Evolutionary conservation across 2,329 filamentous ascomycete genomes (phyloP), one percentile per base, ranked within the genome.

Genomic region (Metarhizium humberi): DNA sequence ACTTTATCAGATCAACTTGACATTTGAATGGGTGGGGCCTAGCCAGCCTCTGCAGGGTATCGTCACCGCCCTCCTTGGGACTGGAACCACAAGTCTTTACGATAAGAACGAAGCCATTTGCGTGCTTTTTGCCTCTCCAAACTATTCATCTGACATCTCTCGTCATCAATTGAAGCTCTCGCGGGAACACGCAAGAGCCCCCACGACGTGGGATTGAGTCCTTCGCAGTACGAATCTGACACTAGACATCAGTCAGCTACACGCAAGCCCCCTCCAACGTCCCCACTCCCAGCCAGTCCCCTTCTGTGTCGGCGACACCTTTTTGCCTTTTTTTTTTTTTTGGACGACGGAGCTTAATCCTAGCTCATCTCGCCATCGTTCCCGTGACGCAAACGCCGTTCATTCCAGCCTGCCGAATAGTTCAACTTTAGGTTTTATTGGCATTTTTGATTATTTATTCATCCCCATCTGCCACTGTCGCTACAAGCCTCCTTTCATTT

Each of bases 281-380:
- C 38, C 5, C 51, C n/a, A 13, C n/a, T 25, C 36, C n/a, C 14
- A 45, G 36, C 10, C 40, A 38, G 14, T 18, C 47, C 16, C 38
- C 36, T n/a, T 43, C 38, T 42, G 32, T 52, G 51, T 51, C 34
- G 55, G 40, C 51, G 55, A 56, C 55, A 10, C 40, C 42, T 34
- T 42, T 29, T 2, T 20, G 20, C 20, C 20, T 14, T 47, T 42
- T 29, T 4, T 20, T 11, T 6, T 29, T 10, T 11, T 10, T 34
- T 11, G 25, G 42, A 25, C 47, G 40, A 51, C 29, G 7, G 11
- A 20, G 20, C 50, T 51, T 34, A 30, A 50, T 54, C 29, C 29
- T 47, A 53, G 55, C 32, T 56, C 47, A n/a, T 30, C 25, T 46
- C 13, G 42, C n/a, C n/a, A 45, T 8, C 53, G 51, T 25, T 47